Percentiles rank a stretch among this genome's conserved stretches.
Evolutionary conservation across 2,329 filamentous ascomycete genomes (phyloP).

Genomic region (Fusarium vanettenii): DNA sequence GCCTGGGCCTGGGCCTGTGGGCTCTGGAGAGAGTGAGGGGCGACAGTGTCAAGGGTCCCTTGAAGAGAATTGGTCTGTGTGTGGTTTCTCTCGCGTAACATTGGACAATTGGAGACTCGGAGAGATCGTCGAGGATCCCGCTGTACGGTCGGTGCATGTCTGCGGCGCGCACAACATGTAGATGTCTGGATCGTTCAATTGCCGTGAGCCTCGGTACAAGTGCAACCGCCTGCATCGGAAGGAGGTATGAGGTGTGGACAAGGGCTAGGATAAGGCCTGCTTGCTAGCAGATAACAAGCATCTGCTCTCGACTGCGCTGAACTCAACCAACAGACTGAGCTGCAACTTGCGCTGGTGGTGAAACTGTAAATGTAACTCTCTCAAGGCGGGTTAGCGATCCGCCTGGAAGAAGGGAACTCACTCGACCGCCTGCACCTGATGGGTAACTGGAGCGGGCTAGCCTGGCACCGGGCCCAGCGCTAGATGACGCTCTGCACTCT

Average conservation of each 20-base stretch:
- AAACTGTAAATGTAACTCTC: background rate
- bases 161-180: background rate
- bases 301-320: background rate
- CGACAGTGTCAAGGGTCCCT: constrained; percentile 2
- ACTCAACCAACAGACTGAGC: background rate
- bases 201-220: background rate
- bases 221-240: background rate
- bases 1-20: constrained; percentile 13
- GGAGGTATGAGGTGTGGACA: background rate
- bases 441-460: background rate
- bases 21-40: constrained; percentile 9
- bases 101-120: constrained; percentile 6
- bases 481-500: constrained; percentile 13
- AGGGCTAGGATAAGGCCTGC: background rate
- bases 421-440: background rate
- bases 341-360: background rate
- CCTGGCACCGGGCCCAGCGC: constrained; percentile 1
- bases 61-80: background rate
- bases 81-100: background rate
- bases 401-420: background rate
- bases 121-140: background rate
- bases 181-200: background rate
- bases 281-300: background rate
- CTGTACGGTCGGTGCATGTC: background rate
- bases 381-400: background rate